Evolutionary conservation across 2,329 filamentous ascomycete species (phyloP).

Genomic region (Microdochium paspali): DNA sequence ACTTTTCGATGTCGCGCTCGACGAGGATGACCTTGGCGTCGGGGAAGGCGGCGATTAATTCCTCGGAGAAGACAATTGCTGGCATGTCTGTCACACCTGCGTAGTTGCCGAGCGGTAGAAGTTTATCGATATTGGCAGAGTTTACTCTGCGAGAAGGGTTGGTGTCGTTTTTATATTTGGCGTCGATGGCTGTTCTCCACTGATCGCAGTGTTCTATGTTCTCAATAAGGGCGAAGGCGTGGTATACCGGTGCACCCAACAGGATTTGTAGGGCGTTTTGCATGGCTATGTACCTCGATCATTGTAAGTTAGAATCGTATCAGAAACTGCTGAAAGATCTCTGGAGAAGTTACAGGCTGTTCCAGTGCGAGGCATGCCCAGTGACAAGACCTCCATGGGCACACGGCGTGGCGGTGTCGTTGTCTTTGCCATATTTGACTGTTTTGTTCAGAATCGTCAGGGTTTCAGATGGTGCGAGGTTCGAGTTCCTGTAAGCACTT

Average conservation of each 20-base stretch:
- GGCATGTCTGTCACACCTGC: conserved; percentile 10
- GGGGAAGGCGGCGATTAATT: conserved; percentile 11
- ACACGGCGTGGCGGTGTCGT: neutral
- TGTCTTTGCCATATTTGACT: neutral
- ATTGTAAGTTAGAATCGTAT: too few species aligned
- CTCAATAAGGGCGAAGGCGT: conserved; percentile 7
- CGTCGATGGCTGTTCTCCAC: conserved; percentile 11
- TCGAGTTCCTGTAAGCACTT: too few species aligned
- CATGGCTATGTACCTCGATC: too few species aligned
- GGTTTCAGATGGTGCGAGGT: too few species aligned
- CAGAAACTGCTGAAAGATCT: too few species aligned
- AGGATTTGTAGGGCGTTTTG: conserved; percentile 8
- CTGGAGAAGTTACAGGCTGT: conserved; percentile 12
- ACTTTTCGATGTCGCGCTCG: conserved; percentile 11
- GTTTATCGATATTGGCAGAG: conserved; percentile 3
- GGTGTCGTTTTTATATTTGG: conserved; percentile 8
- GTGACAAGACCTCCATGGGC: conserved; percentile 10
- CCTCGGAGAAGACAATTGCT: conserved; percentile 9
- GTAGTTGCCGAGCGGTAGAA: conserved; percentile 9
- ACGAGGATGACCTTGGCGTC: conserved; percentile 12
- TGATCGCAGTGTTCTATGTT: conserved; percentile 11
- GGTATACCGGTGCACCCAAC: conserved; percentile 5
- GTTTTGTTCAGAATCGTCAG: too few species aligned
- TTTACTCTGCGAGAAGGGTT: conserved; percentile 8
- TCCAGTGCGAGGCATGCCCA: conserved; percentile 11